phyloP scores from a whole-genome alignment of 495 filamentous ascomycete genomes.

The Letharia lupina region DNA sequence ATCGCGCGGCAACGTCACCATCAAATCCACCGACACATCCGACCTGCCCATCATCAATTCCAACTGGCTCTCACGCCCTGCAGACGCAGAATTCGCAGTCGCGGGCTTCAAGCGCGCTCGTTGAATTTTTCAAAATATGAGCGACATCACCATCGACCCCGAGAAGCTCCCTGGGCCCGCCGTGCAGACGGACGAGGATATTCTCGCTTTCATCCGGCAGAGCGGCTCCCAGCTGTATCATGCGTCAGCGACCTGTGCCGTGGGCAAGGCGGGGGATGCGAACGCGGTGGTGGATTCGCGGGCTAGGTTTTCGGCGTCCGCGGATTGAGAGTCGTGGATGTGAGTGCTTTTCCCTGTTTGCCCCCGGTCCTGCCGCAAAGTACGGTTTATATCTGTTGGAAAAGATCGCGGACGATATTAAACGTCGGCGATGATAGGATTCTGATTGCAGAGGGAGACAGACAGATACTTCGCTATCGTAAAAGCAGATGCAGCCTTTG shows the following conservation, averaged over 20 bases:
- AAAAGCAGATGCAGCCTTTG: no score
- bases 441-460: no score
- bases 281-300: constrained; percentile 38
- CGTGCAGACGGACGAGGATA: constrained; percentile 43
- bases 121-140: constrained; percentile 33
- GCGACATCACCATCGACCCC: constrained; percentile 33
- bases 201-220: constrained; percentile 37
- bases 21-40: constrained; percentile 33
- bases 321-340: constrained; percentile 42
- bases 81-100: constrained; percentile 47
- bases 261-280: constrained; percentile 34
- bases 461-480: no score
- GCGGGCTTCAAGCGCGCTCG: constrained; percentile 46
- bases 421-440: background rate
- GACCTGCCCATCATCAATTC: constrained; percentile 48
- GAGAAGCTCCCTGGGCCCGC: constrained; percentile 45
- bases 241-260: constrained; percentile 38
- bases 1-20: constrained; percentile 48
- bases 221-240: constrained; percentile 45
- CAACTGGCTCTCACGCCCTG: constrained; percentile 44
- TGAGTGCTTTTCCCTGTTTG: constrained; percentile 42
- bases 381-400: constrained; percentile 35
- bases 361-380: constrained; percentile 38
- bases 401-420: constrained; percentile 33
- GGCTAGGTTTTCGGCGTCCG: constrained; percentile 34